Base-by-base conservation (phyloP, 2,329 filamentous ascomycete species). In the Trichoderma lentiforme region DNA sequence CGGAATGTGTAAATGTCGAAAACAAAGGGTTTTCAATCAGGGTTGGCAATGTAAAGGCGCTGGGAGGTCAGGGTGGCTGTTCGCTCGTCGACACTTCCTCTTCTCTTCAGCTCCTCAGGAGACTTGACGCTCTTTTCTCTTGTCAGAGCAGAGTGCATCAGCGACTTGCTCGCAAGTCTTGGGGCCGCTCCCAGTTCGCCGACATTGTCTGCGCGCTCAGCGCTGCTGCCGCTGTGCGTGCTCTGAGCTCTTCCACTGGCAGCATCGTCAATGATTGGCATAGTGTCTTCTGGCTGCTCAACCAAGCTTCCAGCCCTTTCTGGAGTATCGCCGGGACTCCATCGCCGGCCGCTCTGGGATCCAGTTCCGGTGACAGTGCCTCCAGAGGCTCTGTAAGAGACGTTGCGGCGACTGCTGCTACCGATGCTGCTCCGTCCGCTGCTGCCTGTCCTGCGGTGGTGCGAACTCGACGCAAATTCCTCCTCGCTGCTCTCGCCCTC, bases 401-500 rank as follows among this genome's bases (percentile, higher is more conserved):
- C 77, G 28, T 79, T 83, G 58, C 86, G 83, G 36, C 86, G 85
- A 64, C 65, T 28, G 51, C 85, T 86, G 73, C 87, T 88, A 24
- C 84, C 84, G 43, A 84, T 88, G 79, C 89, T 94, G 80, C 91
- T 94, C 74, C 92, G 87, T 24, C 92, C 92, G 77, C 92, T 94
- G 80, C 92, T 94, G 60, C 92, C 91, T 26, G 89, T 92, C 74
- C 92, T 86, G 74, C 89, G 89, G 81, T 95, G 92, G 74, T 90
- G 86, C 18, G 81, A 80, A 56, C 63, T 63, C 39, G 72, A 68
- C 5, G 71, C 51, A 24, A 24, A 30, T 63, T 93, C 92, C 58
- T 93, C 91, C 67, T 94, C 93, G 79, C 91, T 93, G 76, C 95
- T 93, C 75, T 91, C 94, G 75, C 93, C 94, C 77, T 97, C 94